Evolutionary conservation across 495 filamentous ascomycete species (phyloP).

Genomic region (Cercophora newfieldiana): DNA sequence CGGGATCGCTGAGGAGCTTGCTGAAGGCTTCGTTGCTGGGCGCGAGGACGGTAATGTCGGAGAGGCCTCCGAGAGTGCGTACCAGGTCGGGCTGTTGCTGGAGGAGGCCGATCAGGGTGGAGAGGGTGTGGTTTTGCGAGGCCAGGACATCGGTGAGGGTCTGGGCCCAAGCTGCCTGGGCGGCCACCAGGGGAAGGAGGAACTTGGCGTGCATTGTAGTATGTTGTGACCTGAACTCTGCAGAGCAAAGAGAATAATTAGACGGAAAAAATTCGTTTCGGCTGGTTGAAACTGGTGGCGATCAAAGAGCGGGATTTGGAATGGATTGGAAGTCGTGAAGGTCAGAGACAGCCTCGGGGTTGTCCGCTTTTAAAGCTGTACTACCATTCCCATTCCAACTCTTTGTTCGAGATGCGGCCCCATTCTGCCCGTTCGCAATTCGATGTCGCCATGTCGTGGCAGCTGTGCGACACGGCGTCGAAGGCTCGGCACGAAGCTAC

Average conservation of each 20-base stretch:
- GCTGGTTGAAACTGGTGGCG: not conserved
- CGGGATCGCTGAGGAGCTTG: slow-evolving; percentile 37
- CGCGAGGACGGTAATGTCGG: slow-evolving; percentile 64
- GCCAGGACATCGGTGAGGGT: slow-evolving; percentile 15
- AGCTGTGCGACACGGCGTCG: not conserved
- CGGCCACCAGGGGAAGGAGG: slow-evolving; percentile 2
- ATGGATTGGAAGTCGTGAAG: no score
- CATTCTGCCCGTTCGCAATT: not conserved
- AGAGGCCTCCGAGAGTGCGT: slow-evolving; percentile 4
- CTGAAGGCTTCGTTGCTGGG: slow-evolving; percentile 61
- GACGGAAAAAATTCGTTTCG: not conserved
- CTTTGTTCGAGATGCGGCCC: not conserved
- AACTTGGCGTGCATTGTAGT: slow-evolving; percentile 6
- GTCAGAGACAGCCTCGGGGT: no score
- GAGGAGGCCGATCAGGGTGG: slow-evolving; percentile 14
- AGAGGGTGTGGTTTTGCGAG: slow-evolving; percentile 14
- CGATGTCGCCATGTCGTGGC: not conserved
- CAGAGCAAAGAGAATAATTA: not conserved
- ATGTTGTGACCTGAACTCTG: no score
- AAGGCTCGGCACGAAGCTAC: slow-evolving; percentile 1
- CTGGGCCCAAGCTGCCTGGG: not conserved
- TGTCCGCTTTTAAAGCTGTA: no score
- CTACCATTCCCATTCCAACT: not conserved
- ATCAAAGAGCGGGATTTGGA: no score
- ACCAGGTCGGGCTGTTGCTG: slow-evolving; percentile 13